Base-by-base conservation (phyloP, 257 asterid species). In the Fraxinus excelsior region DNA sequence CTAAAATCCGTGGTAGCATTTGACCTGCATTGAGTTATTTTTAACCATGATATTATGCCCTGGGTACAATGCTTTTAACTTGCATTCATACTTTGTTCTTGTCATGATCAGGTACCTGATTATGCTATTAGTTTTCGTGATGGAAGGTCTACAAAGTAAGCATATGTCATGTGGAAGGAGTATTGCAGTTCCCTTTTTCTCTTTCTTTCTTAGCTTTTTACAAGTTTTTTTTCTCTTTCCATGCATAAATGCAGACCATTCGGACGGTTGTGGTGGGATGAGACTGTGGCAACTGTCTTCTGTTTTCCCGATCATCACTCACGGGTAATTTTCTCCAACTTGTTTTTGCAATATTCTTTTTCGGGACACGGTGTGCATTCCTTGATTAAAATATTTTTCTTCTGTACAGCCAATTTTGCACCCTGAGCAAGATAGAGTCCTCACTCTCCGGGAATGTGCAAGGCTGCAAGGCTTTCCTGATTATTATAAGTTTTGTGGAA, bases 401-500 rank as follows among this genome's bases (percentile, higher is more conserved):
- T 46, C 70, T 64, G 66, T 72, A 16, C 81, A 88, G 90, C 78
- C 88, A 2, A 23, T 86, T 23, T 32, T 86, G 71, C 88, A 88
- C 75, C 92, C 90, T 6, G 88, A 82, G 80, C 92, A 88, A 81
- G 92, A 88, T 67, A 82, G 90, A 79, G 14, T 82, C 26, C 92
- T 88, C 72, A 86, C 85, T 8, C 0, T 86, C 40, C 88, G 89
- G 28, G 89, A 88, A 80, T 84, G 86, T 76, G 89, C 87, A 69
- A 80, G 91, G 83, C 82, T 88, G 70, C 91, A 86, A 79, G 88
- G 87, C 80, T 86, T 86, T 83, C 90, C 81, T 19, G 90, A 84
- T 79, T 80, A 86, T 83, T 88, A 84, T 65, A 73, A 70, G 82
- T 86, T 88, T 80, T 82, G 70, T 49, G 90, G 90, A 71, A 81